Evolutionary conservation across 768 basidiomycete species (phyloP), one percentile per base, ranked within the genome.

Genomic region (Pluteus cervinus): DNA sequence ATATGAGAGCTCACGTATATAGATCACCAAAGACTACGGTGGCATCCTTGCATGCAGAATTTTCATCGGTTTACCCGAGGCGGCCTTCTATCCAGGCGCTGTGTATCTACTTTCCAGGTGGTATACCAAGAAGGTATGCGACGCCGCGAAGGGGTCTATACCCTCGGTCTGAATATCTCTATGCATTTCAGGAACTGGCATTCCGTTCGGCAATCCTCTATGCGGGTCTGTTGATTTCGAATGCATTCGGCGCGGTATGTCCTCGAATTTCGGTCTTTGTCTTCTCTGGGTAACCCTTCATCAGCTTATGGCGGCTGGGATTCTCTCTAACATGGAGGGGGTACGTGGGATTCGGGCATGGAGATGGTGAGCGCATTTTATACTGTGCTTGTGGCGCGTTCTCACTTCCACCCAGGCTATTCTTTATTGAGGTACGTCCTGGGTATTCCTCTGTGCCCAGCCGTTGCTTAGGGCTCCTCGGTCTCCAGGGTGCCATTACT

Each of bases 221-320:
- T 46, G 66, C 65, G 11, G 79, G 81, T 2, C 49, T 79, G 6
- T 60, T 81, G 7, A 68, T 81, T 28, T 78, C 79, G 4, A 79
- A 80, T 50, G 80, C 82, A 4, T 81, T 83, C 46, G 79, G 81
- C 30, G 64, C 71, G 30, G 79, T 81, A 39, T 50, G 74, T 50
- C 10, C n/a, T 4, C 10, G 33, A 24, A 18, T 21, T 30, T 12
- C 20, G 25, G 7, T 25, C 21, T 23, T 3, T 2, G 18, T 15
- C 16, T 17, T 34, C 16, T 10, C 21, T 22, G 18, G n/a, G 5
- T 22, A 22, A 31, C 30, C 21, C 17, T 7, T 8, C 18, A 17
- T 39, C 42, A 82, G 75, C 53, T 85, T 5, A 73, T 86, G 49
- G 86, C 82, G 11, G 83, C 83, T n/a, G 84, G 80, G 8, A 81